Percentiles rank a stretch among this genome's conserved stretches.
Conservation (phyloP, 106 monocot genomes). For the Amphibolis antarctica region DNA sequence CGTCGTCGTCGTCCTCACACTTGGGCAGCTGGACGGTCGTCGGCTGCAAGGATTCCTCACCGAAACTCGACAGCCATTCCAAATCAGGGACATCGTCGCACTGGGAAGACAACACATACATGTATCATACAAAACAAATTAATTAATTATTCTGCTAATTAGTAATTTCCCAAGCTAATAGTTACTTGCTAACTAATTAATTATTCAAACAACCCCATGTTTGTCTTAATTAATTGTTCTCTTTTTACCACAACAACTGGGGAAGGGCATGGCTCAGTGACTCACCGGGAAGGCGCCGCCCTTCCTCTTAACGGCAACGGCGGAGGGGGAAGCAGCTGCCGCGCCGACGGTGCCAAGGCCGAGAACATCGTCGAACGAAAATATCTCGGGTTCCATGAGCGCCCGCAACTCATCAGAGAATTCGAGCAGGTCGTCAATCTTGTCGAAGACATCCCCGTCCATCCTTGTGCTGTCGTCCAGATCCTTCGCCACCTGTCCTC, state of each 20-base stretch:
- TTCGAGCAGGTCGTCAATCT: slow-evolving; percentile 4
- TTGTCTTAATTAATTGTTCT: too few relatives aligned
- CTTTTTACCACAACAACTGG: too few relatives aligned
- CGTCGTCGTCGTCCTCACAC: not conserved
- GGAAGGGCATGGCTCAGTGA: too few relatives aligned
- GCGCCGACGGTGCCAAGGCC: too few relatives aligned
- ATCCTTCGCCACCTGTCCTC: not conserved
- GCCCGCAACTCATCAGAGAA: slow-evolving; percentile 3
- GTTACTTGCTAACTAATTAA: too few relatives aligned
- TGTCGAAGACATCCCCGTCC: slow-evolving; percentile 3
- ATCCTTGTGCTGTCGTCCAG: not conserved
- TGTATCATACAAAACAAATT: too few relatives aligned
- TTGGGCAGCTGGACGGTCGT: not conserved
- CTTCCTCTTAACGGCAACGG: not conserved
- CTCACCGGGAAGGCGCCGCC: not conserved
- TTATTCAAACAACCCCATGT: too few relatives aligned
- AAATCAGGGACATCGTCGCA: slow-evolving; percentile 10
- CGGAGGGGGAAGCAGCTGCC: not conserved
- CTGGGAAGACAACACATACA: too few relatives aligned
- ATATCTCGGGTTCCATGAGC: not conserved
- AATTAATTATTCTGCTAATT: too few relatives aligned
- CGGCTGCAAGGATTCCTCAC: slow-evolving; percentile 36
- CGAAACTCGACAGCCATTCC: slow-evolving; percentile 73
- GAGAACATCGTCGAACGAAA: not conserved
- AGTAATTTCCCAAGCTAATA: too few relatives aligned